phyloP scores from a whole-genome alignment of 371 early-diverging fungal species.

The Smittium mucronatum region DNA sequence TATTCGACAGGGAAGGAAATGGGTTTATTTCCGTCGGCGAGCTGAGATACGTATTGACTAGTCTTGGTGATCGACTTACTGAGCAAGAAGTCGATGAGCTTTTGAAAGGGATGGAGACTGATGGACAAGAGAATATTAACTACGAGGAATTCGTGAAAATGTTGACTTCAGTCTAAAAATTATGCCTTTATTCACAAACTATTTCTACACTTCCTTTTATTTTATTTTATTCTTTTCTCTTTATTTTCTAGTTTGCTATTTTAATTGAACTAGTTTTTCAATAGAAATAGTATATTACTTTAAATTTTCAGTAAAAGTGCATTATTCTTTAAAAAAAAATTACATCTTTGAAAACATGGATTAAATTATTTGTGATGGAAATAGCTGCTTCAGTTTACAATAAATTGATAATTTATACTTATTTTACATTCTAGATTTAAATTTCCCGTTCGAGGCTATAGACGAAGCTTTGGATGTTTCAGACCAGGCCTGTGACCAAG shows the following conservation, averaged over 20 bases:
- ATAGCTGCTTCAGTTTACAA: too few relatives aligned
- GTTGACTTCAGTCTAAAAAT: conserved; percentile 21
- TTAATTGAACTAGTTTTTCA: too few relatives aligned
- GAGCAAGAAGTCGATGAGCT: conserved; percentile 89
- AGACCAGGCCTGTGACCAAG: conserved; percentile 34
- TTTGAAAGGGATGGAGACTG: conserved; percentile 59
- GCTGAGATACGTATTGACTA: conserved; percentile 87
- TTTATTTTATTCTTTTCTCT: not conserved
- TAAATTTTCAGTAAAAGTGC: too few relatives aligned
- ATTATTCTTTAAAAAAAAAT: too few relatives aligned
- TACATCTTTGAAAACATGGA: too few relatives aligned
- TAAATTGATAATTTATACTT: too few relatives aligned
- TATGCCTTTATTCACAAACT: not conserved
- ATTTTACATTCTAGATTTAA: conserved; percentile 20
- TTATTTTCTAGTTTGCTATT: conserved; percentile 2
- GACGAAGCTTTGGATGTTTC: conserved; percentile 23
- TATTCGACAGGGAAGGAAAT: conserved; percentile 91
- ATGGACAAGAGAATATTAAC: conserved; percentile 68
- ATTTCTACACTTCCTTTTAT: too few relatives aligned
- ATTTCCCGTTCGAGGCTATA: conserved; percentile 15
- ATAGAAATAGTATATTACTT: too few relatives aligned
- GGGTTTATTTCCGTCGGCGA: conserved; percentile 86
- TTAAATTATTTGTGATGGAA: too few relatives aligned
- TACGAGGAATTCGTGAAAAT: conserved; percentile 49
- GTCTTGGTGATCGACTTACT: conserved; percentile 84